phyloP scores from a whole-genome alignment of 1,139 yeast genomes.

The Pichia sp. region DNA sequence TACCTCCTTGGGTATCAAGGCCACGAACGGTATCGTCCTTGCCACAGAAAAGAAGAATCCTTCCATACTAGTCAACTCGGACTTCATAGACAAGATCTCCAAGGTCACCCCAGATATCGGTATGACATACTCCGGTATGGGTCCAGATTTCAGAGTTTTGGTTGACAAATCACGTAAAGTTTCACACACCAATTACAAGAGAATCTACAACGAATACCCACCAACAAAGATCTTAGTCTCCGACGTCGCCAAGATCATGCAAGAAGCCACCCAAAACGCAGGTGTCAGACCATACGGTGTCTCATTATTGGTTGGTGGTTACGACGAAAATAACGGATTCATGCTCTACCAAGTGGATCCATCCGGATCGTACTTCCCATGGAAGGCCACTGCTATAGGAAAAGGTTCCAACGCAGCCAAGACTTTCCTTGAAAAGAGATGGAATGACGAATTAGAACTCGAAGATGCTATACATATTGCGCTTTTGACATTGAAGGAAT shows the following conservation, averaged over 20 bases:
- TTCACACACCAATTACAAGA: conserved; percentile 90
- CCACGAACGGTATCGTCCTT: conserved; percentile 93
- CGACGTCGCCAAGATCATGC: conserved; percentile 95
- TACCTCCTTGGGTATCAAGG: conserved; percentile 93
- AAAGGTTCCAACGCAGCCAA: conserved; percentile 93
- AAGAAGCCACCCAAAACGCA: conserved; percentile 97
- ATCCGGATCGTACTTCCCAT: conserved; percentile 97
- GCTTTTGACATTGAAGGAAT: conserved; percentile 87
- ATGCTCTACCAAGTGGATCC: conserved; percentile 98
- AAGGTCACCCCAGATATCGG: conserved; percentile 94
- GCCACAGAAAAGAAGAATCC: conserved; percentile 95
- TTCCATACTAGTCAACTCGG: conserved; percentile 74
- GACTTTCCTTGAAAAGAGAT: conserved; percentile 95
- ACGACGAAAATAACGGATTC: conserved; percentile 77
- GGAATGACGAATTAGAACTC: conserved; percentile 95
- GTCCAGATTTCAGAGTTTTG: conserved; percentile 95
- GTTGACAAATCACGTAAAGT: conserved; percentile 92
- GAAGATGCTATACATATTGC: conserved; percentile 99
- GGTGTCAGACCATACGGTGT: conserved; percentile 99
- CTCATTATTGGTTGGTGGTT: conserved; percentile 89
- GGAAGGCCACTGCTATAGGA: conserved; percentile 99
- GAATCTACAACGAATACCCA: conserved; percentile 94
- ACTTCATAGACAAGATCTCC: conserved; percentile 76
- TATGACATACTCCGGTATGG: conserved; percentile 98
- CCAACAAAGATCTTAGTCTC: conserved; percentile 94